Evolutionary conservation across 2,329 filamentous ascomycete genomes (phyloP).

Genomic region (Lasiodiplodia sp.): DNA sequence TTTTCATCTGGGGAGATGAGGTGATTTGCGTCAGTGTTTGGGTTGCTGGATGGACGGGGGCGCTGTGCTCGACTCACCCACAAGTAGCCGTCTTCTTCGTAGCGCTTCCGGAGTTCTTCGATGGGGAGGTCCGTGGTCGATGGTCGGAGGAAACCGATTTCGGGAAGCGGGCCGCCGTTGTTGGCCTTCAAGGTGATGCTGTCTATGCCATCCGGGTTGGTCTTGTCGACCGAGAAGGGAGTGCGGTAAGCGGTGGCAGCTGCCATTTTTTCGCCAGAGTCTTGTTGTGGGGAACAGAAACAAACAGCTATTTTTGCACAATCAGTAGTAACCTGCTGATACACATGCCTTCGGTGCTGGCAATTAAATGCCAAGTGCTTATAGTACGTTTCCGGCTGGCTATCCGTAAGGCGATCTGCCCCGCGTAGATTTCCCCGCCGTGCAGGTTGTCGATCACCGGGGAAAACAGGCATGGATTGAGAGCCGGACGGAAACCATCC

Average conservation of each 20-base stretch:
- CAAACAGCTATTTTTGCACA: too few relatives aligned
- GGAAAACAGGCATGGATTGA: too few relatives aligned
- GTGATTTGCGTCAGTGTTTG: not conserved
- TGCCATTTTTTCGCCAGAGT: not conserved
- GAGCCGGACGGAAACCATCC: too few relatives aligned
- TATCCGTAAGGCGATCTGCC: too few relatives aligned
- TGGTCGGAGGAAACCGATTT: not conserved
- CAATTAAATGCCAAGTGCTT: too few relatives aligned
- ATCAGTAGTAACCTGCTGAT: too few relatives aligned
- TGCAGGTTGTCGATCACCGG: too few relatives aligned
- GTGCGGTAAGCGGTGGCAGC: not conserved
- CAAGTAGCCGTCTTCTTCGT: not conserved
- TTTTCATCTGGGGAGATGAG: not conserved
- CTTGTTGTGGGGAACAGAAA: too few relatives aligned
- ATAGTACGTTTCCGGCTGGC: too few relatives aligned
- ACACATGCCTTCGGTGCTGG: too few relatives aligned
- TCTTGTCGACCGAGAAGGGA: not conserved
- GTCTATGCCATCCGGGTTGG: not conserved
- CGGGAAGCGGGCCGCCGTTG: not conserved
- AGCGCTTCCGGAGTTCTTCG: not conserved
- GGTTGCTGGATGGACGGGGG: not conserved
- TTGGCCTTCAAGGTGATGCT: not conserved
- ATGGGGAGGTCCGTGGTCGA: not conserved
- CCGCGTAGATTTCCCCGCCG: too few relatives aligned
- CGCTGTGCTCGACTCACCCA: not conserved